Percentiles rank a stretch among this genome's conserved stretches.
These are phyloP conservation scores for Ustilago loliicola DNA, from an alignment of 1,284 basidiomycete species.

Conservation along the genomic window DNA sequence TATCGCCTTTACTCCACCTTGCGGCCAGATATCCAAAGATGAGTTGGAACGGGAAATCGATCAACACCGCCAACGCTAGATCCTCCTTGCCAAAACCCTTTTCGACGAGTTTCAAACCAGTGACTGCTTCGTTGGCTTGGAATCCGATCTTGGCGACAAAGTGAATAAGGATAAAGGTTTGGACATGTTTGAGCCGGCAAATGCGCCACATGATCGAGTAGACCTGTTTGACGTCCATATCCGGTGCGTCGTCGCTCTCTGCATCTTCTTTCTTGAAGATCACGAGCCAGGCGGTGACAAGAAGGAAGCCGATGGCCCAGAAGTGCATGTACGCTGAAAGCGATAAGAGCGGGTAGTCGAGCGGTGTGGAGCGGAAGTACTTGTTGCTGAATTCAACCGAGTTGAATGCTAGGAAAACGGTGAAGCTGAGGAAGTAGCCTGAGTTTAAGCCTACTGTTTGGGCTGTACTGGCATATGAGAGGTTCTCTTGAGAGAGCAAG, in stretches of 20 bases:
- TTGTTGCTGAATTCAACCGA: slow-evolving; percentile 89
- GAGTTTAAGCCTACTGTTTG: slow-evolving; percentile 98
- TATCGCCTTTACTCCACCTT: slow-evolving; percentile 77
- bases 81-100: slow-evolving; percentile 96
- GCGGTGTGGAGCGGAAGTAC: slow-evolving; percentile 76
- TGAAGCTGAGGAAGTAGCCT: slow-evolving; percentile 96
- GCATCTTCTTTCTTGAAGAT: slow-evolving; percentile 89
- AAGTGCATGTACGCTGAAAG: slow-evolving; percentile 87
- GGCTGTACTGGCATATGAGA: slow-evolving; percentile 96
- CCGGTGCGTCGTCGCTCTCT: slow-evolving; percentile 72
- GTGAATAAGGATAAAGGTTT: slow-evolving; percentile 87
- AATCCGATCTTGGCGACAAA: slow-evolving; percentile 95
- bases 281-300: slow-evolving; percentile 87
- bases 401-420: slow-evolving; percentile 96
- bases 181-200: slow-evolving; percentile 90
- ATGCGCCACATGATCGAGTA: slow-evolving; percentile 97
- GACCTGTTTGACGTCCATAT: slow-evolving; percentile 90
- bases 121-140: slow-evolving; percentile 93
- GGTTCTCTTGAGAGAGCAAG: slow-evolving; percentile 91
- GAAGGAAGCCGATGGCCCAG: slow-evolving; percentile 84
- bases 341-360: slow-evolving; percentile 84
- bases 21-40: slow-evolving; percentile 96
- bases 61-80: slow-evolving; percentile 90
- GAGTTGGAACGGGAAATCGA: slow-evolving; percentile 99
- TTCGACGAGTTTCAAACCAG: slow-evolving; percentile 93